Conservation (phyloP, 768 basidiomycete genomes). For the Mycena olivaceomarginata region DNA sequence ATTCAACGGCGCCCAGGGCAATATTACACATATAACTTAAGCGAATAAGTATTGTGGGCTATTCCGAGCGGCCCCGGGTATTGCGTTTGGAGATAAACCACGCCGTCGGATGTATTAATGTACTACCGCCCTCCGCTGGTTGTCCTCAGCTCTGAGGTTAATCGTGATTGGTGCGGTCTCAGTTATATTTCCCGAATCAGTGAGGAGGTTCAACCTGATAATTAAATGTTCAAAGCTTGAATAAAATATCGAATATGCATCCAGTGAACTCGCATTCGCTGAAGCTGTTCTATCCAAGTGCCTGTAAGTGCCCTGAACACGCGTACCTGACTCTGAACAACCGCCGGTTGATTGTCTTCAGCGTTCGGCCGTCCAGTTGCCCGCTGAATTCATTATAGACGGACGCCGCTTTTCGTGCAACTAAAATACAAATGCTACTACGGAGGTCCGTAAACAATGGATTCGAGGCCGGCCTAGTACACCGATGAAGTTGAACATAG, state of each 20-base stretch:
- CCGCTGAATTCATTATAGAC: background rate
- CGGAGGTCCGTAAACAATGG: background rate
- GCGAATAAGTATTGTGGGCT: background rate
- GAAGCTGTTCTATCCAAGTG: too few species aligned
- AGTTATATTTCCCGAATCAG: too few species aligned
- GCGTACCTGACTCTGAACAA: too few species aligned
- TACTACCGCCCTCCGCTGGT: too few species aligned
- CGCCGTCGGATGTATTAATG: background rate
- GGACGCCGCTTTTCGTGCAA: background rate
- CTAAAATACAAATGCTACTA: background rate
- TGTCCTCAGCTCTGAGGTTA: too few species aligned
- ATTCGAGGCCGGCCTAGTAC: too few species aligned
- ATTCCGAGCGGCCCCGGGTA: background rate
- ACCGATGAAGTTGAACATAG: background rate
- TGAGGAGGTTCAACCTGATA: background rate
- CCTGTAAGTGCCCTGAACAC: too few species aligned
- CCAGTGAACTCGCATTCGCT: background rate
- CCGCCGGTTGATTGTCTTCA: too few species aligned
- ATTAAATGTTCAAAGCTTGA: background rate
- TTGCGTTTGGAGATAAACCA: slow-evolving; percentile 2
- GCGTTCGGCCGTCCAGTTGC: background rate
- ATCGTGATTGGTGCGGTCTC: too few species aligned
- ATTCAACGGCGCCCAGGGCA: background rate
- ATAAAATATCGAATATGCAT: background rate
- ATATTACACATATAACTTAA: slow-evolving; percentile 14